Evolutionary conservation across 768 basidiomycete species (phyloP), one percentile per base, ranked within the genome.

Genomic region (Pulveroboletus frians): DNA sequence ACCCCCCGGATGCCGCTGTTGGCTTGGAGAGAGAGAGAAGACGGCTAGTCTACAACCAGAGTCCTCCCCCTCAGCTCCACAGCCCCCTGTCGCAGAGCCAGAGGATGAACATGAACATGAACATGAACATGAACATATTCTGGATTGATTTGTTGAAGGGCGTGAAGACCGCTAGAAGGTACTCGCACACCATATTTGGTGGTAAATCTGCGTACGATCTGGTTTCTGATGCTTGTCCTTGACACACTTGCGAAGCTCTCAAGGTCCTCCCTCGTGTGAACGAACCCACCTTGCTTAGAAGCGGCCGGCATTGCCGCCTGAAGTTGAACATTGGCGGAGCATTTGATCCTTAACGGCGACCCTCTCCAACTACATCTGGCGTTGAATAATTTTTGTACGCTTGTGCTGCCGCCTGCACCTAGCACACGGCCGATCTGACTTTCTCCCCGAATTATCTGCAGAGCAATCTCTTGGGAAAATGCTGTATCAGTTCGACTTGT

Each of bases 271-370:
- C 15, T 20, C n/a, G 11, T 9, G 7, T 3, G 1, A 18, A n/a
- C 39, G 4, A 11, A 31, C 23, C 49, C n/a, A n/a, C n/a, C n/a
- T n/a, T n/a, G n/a, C n/a, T n/a, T n/a, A n/a, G n/a, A n/a, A n/a
- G n/a, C n/a, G n/a, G n/a, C n/a, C n/a, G n/a, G n/a, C n/a, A n/a
- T n/a, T n/a, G n/a, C n/a, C n/a, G n/a, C n/a, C n/a, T n/a, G n/a
- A n/a, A n/a, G n/a, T n/a, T n/a, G n/a, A 3, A 73, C 76, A 0
- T 78, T 80, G 4, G 75, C 88, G 0, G 75, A 88, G 50, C 87
- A 90, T 34, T 69, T 90, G 18, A 87, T 91, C 49, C 70, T 83
- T 35, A 88, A 90, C n/a, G 88, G 88, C 0, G 88, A 91, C 53
- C 88, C 88, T 6, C 71, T 77, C 2, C 88, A 90, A 65, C 72